Conservation (phyloP, 768 basidiomycete species). For the Hypholoma fasciculare region DNA sequence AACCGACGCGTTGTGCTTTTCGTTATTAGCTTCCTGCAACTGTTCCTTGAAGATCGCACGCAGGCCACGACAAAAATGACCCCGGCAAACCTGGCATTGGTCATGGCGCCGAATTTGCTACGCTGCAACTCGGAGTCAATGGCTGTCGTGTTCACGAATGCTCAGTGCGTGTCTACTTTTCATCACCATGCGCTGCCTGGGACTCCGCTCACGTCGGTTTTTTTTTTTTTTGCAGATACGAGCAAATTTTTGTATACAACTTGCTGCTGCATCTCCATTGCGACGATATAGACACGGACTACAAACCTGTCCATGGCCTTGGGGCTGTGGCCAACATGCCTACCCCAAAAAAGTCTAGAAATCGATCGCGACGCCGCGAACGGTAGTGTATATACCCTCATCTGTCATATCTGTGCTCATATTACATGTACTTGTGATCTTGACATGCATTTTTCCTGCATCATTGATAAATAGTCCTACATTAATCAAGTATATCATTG, state of each 20-base stretch:
- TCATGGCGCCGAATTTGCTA: slow-evolving; percentile 90
- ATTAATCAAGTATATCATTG: slow-evolving; percentile 6
- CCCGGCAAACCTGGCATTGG: slow-evolving; percentile 80
- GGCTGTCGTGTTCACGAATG: slow-evolving; percentile 87
- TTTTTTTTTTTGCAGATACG: slow-evolving; percentile 53
- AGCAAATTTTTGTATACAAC: slow-evolving; percentile 87
- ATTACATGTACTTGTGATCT: slow-evolving; percentile 4
- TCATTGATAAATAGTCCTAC: slow-evolving; percentile 1
- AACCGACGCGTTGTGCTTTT: slow-evolving; percentile 87
- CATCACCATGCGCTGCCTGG: slow-evolving; percentile 3
- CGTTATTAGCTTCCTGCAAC: slow-evolving; percentile 86
- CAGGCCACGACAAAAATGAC: slow-evolving; percentile 86
- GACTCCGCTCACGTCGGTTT: slow-evolving; percentile 1
- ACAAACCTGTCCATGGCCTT: slow-evolving; percentile 76
- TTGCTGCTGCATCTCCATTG: slow-evolving; percentile 80
- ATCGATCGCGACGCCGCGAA: slow-evolving; percentile 50
- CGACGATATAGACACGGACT: slow-evolving; percentile 72
- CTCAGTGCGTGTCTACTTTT: slow-evolving; percentile 60
- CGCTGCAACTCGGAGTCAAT: slow-evolving; percentile 88
- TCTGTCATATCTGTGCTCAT: slow-evolving; percentile 1
- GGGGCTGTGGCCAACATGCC: slow-evolving; percentile 58
- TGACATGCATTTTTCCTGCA: background rate
- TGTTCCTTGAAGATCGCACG: slow-evolving; percentile 80
- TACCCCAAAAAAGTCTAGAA: slow-evolving; percentile 51
- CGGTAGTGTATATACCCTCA: slow-evolving; percentile 13